phyloP scores from a whole-genome alignment of 768 basidiomycete genomes.

The Gloeostereum incarnatum region DNA sequence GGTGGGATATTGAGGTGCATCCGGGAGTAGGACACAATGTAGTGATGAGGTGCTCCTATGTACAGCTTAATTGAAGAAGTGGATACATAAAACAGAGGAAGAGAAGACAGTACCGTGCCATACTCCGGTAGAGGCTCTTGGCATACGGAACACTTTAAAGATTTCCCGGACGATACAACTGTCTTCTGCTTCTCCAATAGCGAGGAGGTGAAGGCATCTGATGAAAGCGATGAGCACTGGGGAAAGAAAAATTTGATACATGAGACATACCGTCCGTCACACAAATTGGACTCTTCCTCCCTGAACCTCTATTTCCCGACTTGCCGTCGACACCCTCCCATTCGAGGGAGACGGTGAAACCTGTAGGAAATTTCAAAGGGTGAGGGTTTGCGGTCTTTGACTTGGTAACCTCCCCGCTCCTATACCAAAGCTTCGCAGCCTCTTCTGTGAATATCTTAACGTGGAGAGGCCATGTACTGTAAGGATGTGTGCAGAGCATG shows the following conservation, averaged over 20 bases:
- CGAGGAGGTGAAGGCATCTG: slow-evolving; percentile 38
- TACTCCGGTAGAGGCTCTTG: slow-evolving; percentile 27
- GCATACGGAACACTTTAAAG: slow-evolving; percentile 40
- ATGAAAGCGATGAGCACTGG: neutral
- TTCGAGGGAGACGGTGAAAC: slow-evolving; percentile 43
- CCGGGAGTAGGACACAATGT: slow-evolving; percentile 41
- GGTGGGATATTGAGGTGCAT: slow-evolving; percentile 48
- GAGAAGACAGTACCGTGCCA: slow-evolving; percentile 21
- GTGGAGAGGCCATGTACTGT: slow-evolving; percentile 63
- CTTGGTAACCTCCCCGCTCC: neutral
- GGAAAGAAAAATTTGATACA: slow-evolving; percentile 5
- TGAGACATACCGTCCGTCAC: slow-evolving; percentile 43
- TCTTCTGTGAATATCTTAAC: slow-evolving; percentile 67
- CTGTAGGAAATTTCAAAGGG: slow-evolving; percentile 32
- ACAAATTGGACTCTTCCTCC: slow-evolving; percentile 44
- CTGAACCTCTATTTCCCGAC: slow-evolving; percentile 41
- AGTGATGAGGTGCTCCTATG: slow-evolving; percentile 39
- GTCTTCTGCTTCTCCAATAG: slow-evolving; percentile 39
- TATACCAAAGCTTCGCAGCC: slow-evolving; percentile 45
- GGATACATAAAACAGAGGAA: slow-evolving; percentile 3
- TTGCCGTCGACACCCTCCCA: slow-evolving; percentile 67
- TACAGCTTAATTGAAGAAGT: neutral
- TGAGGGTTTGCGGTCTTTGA: slow-evolving; percentile 5
- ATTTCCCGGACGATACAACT: slow-evolving; percentile 24
- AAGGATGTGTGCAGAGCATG: slow-evolving; percentile 62